These are phyloP conservation scores for Exsudoporus frostii DNA, from an alignment of 768 basidiomycete species.

Conservation along the genomic window DNA sequence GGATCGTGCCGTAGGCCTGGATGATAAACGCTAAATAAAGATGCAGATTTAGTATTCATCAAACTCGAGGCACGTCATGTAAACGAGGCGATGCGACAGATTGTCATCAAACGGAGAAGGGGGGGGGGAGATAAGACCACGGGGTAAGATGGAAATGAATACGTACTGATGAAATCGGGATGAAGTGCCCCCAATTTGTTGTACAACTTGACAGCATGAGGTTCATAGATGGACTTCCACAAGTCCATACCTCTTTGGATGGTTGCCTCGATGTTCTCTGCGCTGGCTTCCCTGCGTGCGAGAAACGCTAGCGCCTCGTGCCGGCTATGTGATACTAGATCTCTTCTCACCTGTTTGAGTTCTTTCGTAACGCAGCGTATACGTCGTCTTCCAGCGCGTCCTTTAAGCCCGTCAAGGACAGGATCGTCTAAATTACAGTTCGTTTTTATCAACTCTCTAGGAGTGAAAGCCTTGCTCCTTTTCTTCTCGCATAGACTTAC, in stretches of 20 bases:
- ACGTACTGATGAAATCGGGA: constrained; percentile 91
- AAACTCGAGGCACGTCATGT: constrained; percentile 32
- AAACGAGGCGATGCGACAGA: constrained; percentile 29
- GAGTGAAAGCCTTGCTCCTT: background rate
- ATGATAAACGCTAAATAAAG: constrained; percentile 72
- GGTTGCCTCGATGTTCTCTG: constrained; percentile 67
- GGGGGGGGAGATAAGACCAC: constrained; percentile 32
- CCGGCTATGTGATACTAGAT: constrained; percentile 8
- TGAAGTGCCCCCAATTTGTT: constrained; percentile 84
- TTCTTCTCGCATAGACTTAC: constrained; percentile 40
- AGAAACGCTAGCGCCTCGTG: constrained; percentile 26
- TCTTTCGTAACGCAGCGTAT: constrained; percentile 61
- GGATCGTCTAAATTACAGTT: constrained; percentile 59
- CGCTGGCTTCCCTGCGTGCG: constrained; percentile 49
- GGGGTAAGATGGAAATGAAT: constrained; percentile 30
- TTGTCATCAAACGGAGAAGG: constrained; percentile 28
- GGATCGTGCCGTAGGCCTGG: constrained; percentile 76
- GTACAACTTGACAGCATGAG: constrained; percentile 86
- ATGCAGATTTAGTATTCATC: constrained; percentile 27
- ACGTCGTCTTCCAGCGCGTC: constrained; percentile 82
- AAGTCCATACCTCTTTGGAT: constrained; percentile 64
- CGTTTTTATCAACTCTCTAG: constrained; percentile 4
- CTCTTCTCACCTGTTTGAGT: constrained; percentile 58
- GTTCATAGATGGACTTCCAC: constrained; percentile 87
- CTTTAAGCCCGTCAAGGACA: constrained; percentile 73